A percentile compares a stretch with the other conserved stretches of the same genome.
Conservation (phyloP, 768 basidiomycete genomes). For the Cystobasidiopsis lactophilus region DNA sequence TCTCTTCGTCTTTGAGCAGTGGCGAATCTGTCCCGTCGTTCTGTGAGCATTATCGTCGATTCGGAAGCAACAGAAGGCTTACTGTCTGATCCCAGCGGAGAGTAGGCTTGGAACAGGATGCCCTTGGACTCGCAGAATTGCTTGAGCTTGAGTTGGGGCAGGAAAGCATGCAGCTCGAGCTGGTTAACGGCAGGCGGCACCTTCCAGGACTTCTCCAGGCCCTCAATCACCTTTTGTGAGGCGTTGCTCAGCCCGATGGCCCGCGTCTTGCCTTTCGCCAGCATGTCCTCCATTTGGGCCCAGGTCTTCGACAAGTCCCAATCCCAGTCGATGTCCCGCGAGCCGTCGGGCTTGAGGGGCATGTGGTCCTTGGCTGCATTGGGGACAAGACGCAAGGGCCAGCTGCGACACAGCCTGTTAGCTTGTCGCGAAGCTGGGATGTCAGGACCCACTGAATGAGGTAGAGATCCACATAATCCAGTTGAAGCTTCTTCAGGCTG, state of each 20-base stretch:
- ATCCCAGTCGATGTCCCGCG: too few species aligned
- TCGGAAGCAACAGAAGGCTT: slow-evolving; percentile 30
- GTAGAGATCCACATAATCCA: slow-evolving; percentile 56
- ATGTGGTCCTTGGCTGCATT: too few species aligned
- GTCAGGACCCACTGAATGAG: slow-evolving; percentile 60
- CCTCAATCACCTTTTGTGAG: slow-evolving; percentile 40
- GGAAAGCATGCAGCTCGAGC: slow-evolving; percentile 54
- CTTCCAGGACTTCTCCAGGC: slow-evolving; percentile 38
- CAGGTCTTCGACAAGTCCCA: too few species aligned
- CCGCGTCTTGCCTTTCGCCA: slow-evolving; percentile 49
- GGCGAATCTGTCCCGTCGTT: not conserved
- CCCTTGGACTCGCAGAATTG: slow-evolving; percentile 38
- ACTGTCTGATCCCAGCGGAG: slow-evolving; percentile 35
- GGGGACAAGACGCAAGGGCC: too few species aligned
- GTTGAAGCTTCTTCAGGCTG: slow-evolving; percentile 38
- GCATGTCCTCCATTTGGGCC: slow-evolving; percentile 57
- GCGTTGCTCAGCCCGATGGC: slow-evolving; percentile 72
- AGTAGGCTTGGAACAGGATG: slow-evolving; percentile 55
- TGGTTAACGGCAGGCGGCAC: slow-evolving; percentile 35
- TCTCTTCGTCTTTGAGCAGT: slow-evolving; percentile 26
- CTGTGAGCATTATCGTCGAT: slow-evolving; percentile 28
- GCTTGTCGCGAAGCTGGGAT: too few species aligned
- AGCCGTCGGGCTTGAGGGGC: too few species aligned
- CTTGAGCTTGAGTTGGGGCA: slow-evolving; percentile 34
- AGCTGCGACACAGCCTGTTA: too few species aligned